Base-by-base conservation (phyloP, 768 basidiomycete genomes). In the Botryobasidium botryosum region DNA sequence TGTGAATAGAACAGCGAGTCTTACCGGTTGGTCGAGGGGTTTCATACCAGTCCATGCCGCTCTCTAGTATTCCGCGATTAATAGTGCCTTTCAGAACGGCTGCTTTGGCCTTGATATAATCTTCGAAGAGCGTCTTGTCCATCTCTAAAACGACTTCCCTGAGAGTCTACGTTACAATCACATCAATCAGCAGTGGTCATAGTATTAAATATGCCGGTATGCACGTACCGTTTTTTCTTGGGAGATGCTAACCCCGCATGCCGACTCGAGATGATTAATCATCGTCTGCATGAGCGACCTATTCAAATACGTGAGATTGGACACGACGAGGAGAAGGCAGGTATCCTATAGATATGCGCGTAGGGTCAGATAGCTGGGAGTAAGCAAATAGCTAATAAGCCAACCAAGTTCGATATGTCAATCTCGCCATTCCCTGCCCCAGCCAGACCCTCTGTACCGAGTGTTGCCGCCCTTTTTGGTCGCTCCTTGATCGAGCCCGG, bases 1-100 rank as follows among this genome's bases (percentile, higher is more conserved):
- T n/a, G n/a, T n/a, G n/a, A n/a, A n/a, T n/a, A n/a, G n/a, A n/a
- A n/a, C n/a, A n/a, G n/a, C n/a, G 17, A 21, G 29, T 55, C 71
- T 40, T 54, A 82, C 92, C 88, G 50, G 77, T 82, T 3, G 94
- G 94, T 56, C 92, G 88, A 3, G 82, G 77, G 0, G 85, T 87
- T 52, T 88, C 81, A 54, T 78, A 84, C 94, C 94, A 99, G 57
- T 96, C 86, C 70, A 96, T 84, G 26, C 70, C 64, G 23, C 66
- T 66, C 41, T 82, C 72, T 24, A 94, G 64, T 37, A 99, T 80
- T 7, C 94, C 94, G 42, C 68, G 65, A 23, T 78, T 74, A 31
- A 96, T 65, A 40, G 85, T 76, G 28, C 64, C 61, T 40, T 67
- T 77, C 26, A 87, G 69, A 12, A 63, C 62, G n/a, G 67, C 67